Evolutionary conservation across 805 yeast genomes (phyloP), one percentile per base, ranked within the genome.

Genomic region (Myxozyma neglecta): DNA sequence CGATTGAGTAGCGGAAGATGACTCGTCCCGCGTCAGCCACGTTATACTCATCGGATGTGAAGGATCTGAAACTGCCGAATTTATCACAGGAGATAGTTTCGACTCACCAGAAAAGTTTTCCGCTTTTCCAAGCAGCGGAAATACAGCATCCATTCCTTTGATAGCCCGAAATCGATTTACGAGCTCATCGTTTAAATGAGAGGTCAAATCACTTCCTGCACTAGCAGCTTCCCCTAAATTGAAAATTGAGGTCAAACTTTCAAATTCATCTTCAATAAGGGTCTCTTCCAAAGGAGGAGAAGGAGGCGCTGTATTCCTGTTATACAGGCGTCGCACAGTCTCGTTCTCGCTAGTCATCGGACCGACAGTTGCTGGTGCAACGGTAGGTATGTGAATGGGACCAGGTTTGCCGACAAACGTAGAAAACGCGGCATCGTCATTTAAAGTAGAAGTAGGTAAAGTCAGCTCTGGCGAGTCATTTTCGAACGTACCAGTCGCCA

Each of bases 31-130:
- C 53, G 70, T 66, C 46, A 65, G 69, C 56, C 63, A 69, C 39
- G 67, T 67, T 42, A 64, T 72, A 60, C 64, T 63, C 74, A 68
- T 69, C 32, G 69, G 74, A 45, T 66, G 60, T 39, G 52, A 29
- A 6, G 59, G 48, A 29, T 57, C 57, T 3, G 59, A 37, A 14
- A 59, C 53, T 5, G 53, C 53, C 14, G 50, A 24, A 20, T 20
- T 50, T 1, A 46, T 47, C 11, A 45, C 54, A 1, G 43, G 50
- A 20, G 40, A 51, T 16, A 20, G 37, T 29, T n/a, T 39, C n/a
- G 49, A 35, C 14, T 42, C 34, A 7, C 44, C 44, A n/a, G 50
- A 44, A 8, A 35, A 14, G 8, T 35, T n/a, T 11, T n/a, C 57
- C 13, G 37, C 32, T 13, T 32, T 40, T 5, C 43, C 36, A n/a